Evolutionary conservation across 2,329 filamentous ascomycete genomes (phyloP).

Genomic region (Colletotrichum coccodes): DNA sequence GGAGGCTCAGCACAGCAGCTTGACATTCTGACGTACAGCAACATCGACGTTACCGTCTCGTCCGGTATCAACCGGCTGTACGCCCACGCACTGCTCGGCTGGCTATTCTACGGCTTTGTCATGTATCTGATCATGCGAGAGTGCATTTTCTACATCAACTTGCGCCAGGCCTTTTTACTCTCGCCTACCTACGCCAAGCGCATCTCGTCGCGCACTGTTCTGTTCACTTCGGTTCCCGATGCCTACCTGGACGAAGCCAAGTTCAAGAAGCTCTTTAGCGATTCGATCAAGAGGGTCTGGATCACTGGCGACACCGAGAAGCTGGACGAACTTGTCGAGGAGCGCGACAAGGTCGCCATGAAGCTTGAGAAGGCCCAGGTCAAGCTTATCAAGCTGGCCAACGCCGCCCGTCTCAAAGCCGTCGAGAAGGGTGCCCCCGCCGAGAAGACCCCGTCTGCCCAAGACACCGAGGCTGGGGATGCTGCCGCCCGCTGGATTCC

Average conservation of each 20-base stretch:
- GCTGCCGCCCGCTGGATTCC: constrained; percentile 79
- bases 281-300: constrained; percentile 86
- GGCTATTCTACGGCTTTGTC: constrained; percentile 87
- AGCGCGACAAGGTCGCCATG: constrained; percentile 82
- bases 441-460: constrained; percentile 56
- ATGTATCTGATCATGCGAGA: constrained; percentile 90
- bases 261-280: constrained; percentile 83
- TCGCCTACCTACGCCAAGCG: constrained; percentile 86
- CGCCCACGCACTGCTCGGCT: constrained; percentile 83
- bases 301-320: constrained; percentile 81
- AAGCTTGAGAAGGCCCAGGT: constrained; percentile 89
- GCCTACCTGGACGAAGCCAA: constrained; percentile 81
- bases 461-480: constrained; percentile 72
- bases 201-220: constrained; percentile 88
- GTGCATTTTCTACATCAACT: constrained; percentile 89
- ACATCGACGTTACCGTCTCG: constrained; percentile 66
- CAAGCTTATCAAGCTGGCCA: constrained; percentile 82
- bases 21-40: constrained; percentile 82
- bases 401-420: constrained; percentile 75
- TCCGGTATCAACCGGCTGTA: constrained; percentile 75
- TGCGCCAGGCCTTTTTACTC: constrained; percentile 91
- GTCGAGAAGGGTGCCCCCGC: constrained; percentile 66
- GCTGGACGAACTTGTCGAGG: constrained; percentile 82
- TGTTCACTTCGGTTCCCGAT: constrained; percentile 86
- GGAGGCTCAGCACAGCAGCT: constrained; percentile 73